These are phyloP conservation scores for Paecilomyces variotii DNA, from an alignment of 2,329 filamentous ascomycete species.

Conservation along the genomic window DNA sequence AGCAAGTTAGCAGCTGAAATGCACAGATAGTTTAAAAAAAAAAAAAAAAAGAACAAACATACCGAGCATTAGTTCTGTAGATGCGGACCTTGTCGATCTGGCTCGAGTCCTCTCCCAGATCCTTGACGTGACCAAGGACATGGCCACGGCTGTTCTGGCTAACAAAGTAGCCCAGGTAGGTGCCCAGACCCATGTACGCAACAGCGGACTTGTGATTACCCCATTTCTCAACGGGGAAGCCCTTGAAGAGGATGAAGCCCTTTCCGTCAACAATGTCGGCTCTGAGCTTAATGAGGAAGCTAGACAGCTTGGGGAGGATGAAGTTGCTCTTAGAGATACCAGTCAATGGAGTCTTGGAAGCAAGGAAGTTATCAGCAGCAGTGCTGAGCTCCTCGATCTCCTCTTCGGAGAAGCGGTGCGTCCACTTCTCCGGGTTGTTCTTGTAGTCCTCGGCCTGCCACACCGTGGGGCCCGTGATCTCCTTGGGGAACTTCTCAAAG, in stretches of 20 bases:
- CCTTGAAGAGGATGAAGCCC: constrained; percentile 84
- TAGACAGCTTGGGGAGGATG: constrained; percentile 48
- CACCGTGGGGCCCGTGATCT: constrained; percentile 63
- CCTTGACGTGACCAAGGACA: constrained; percentile 82
- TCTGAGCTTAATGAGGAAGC: constrained; percentile 49
- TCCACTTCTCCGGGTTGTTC: constrained; percentile 60
- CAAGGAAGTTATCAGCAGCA: constrained; percentile 62
- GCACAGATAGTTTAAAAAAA: too few relatives aligned
- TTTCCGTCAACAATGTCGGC: constrained; percentile 71
- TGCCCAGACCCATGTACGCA: constrained; percentile 84
- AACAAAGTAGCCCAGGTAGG: constrained; percentile 80
- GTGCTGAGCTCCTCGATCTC: constrained; percentile 61
- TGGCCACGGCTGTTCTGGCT: constrained; percentile 79
- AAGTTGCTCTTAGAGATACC: constrained; percentile 62
- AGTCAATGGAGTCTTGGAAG: constrained; percentile 57
- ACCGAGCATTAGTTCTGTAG: constrained; percentile 74
- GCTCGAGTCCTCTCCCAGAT: constrained; percentile 70
- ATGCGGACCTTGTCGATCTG: constrained; percentile 84
- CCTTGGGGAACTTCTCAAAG: constrained; percentile 61
- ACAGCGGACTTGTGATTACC: constrained; percentile 70
- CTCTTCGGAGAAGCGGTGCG: constrained; percentile 57
- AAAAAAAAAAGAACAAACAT: constrained; percentile 12
- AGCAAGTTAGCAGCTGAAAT: background rate
- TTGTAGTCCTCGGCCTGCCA: constrained; percentile 62
- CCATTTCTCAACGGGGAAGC: constrained; percentile 70